These are phyloP conservation scores for Thuidium tamariscinum DNA, from an alignment of 225 moss, liverwort and hornwort genomes.

Conservation along the genomic window DNA sequence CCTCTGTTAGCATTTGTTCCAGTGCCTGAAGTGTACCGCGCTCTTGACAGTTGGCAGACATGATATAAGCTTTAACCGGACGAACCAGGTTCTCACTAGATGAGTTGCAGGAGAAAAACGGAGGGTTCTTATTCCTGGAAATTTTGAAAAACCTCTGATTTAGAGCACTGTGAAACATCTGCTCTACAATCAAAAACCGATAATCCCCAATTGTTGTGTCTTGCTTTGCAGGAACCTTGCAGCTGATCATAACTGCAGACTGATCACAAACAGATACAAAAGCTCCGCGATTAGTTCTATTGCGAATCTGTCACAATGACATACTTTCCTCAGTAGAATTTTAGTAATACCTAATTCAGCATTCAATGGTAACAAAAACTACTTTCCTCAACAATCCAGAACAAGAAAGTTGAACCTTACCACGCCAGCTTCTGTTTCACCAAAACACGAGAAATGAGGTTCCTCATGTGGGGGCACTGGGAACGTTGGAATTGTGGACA, in stretches of 20 bases:
- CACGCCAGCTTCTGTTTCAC: slow-evolving; percentile 89
- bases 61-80: slow-evolving; percentile 87
- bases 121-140: slow-evolving; percentile 76
- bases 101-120: slow-evolving; percentile 76
- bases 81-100: slow-evolving; percentile 70
- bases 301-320: not conserved
- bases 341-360: not conserved
- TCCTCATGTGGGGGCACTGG: slow-evolving; percentile 74
- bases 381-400: not conserved
- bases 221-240: slow-evolving; percentile 71
- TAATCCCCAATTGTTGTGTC: slow-evolving; percentile 68
- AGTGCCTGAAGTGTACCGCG: slow-evolving; percentile 74
- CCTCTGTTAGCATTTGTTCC: slow-evolving; percentile 89
- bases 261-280: slow-evolving; percentile 25
- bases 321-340: not conserved
- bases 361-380: not conserved
- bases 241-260: slow-evolving; percentile 96
- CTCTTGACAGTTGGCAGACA: slow-evolving; percentile 89
- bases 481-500: slow-evolving; percentile 43
- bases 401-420: slow-evolving; percentile 21
- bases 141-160: slow-evolving; percentile 91
- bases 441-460: slow-evolving; percentile 90
- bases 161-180: slow-evolving; percentile 91
- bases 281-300: not conserved
- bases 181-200: slow-evolving; percentile 67